Evolutionary conservation across 2,329 filamentous ascomycete genomes (phyloP).

Genomic region (Trichoderma oligosporum): DNA sequence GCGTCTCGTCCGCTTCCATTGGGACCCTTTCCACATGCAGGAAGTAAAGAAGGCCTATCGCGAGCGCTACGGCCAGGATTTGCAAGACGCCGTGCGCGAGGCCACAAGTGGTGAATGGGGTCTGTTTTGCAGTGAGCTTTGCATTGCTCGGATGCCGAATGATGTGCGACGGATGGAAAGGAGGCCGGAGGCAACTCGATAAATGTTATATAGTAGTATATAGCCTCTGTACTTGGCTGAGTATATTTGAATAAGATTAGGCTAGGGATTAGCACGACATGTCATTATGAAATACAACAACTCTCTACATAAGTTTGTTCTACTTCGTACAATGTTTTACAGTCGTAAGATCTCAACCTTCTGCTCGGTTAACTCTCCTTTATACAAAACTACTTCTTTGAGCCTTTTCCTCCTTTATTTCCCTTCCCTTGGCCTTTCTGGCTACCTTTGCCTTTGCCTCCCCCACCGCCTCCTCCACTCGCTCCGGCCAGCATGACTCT

Average conservation of each 20-base stretch:
- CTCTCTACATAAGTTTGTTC: no score
- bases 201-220: background rate
- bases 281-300: no score
- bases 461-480: slow-evolving; percentile 38
- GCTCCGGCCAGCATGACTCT: slow-evolving; percentile 71
- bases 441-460: slow-evolving; percentile 21
- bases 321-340: background rate
- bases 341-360: background rate
- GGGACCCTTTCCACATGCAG: slow-evolving; percentile 80
- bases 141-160: slow-evolving; percentile 58
- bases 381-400: slow-evolving; percentile 38
- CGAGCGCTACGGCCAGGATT: slow-evolving; percentile 67
- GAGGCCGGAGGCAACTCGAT: slow-evolving; percentile 19
- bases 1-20: slow-evolving; percentile 83
- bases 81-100: slow-evolving; percentile 75
- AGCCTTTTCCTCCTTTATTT: slow-evolving; percentile 40
- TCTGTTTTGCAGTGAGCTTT: slow-evolving; percentile 68
- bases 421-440: slow-evolving; percentile 32
- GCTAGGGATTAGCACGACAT: no score
- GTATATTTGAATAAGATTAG: background rate
- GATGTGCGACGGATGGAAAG: slow-evolving; percentile 50
- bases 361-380: background rate
- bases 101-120: slow-evolving; percentile 75
- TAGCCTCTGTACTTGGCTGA: background rate
- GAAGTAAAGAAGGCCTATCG: slow-evolving; percentile 76